These are phyloP conservation scores for Paratinospora sagittata DNA, from an alignment of 164 flowering plant genomes.

Conservation along the genomic window DNA sequence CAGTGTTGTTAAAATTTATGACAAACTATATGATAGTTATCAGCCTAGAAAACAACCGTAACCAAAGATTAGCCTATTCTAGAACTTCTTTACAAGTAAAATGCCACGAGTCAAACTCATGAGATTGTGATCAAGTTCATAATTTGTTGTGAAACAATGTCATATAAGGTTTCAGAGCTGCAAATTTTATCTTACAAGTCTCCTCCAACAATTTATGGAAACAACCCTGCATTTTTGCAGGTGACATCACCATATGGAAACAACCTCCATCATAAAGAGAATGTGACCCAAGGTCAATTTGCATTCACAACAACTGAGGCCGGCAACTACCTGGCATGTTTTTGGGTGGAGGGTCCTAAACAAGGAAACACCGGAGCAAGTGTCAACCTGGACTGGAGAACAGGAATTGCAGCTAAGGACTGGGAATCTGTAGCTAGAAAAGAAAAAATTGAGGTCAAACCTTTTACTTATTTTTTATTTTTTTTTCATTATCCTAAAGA, in stretches of 20 bases:
- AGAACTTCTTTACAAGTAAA: too few relatives aligned
- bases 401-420: slow-evolving; percentile 88
- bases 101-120: background rate
- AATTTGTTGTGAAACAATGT: background rate
- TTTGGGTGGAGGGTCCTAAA: slow-evolving; percentile 44
- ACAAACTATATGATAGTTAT: background rate
- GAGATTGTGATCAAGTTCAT: background rate
- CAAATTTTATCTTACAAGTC: background rate
- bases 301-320: slow-evolving; percentile 79
- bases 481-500: background rate
- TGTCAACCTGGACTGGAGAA: slow-evolving; percentile 82
- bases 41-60: too few relatives aligned
- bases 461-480: background rate
- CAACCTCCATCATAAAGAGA: slow-evolving; percentile 52
- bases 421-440: slow-evolving; percentile 95
- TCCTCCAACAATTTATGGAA: background rate
- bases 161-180: background rate
- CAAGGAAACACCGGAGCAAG: slow-evolving; percentile 40
- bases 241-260: slow-evolving; percentile 89
- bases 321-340: slow-evolving; percentile 87
- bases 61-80: too few relatives aligned
- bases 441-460: slow-evolving; percentile 74
- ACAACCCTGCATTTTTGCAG: slow-evolving; percentile 27
- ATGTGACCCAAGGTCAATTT: slow-evolving; percentile 68
- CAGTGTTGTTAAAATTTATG: background rate